Evolutionary conservation across 129 eudicot species (phyloP).

Genomic region (Kitagawia praeruptora): DNA sequence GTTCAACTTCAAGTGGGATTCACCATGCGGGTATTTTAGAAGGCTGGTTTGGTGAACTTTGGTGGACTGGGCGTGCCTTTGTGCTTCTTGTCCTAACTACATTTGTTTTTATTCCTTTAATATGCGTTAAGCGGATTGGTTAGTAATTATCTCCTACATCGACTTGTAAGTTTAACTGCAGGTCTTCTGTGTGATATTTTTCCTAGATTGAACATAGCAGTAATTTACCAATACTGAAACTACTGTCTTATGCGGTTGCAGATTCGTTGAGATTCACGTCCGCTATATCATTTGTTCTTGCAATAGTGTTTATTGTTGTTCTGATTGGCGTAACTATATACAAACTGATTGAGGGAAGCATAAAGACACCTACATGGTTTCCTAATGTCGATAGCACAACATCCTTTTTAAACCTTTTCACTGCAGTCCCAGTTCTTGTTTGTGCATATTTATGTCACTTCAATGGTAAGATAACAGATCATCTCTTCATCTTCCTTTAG

Average conservation of each 20-base stretch:
- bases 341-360: constrained; percentile 13
- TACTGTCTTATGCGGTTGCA: background rate
- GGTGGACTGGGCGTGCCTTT: constrained; percentile 30
- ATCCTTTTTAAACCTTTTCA: constrained; percentile 15
- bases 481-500: background rate
- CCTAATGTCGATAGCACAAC: background rate
- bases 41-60: constrained; percentile 28
- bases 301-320: constrained; percentile 10
- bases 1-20: constrained; percentile 20
- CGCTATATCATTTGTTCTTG: constrained; percentile 13
- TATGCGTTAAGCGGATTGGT: constrained; percentile 32
- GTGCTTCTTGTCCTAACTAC: constrained; percentile 24
- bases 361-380: constrained; percentile 3
- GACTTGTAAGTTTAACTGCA: constrained; percentile 10
- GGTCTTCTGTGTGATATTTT: background rate
- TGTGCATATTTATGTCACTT: constrained; percentile 27
- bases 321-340: constrained; percentile 4
- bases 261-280: constrained; percentile 14
- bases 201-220: background rate
- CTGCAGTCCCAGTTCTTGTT: constrained; percentile 29
- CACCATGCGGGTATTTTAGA: constrained; percentile 32
- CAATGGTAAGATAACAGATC: constrained; percentile 17
- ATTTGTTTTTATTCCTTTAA: constrained; percentile 24
- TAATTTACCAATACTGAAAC: background rate
- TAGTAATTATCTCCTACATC: constrained; percentile 9